These are phyloP conservation scores for Cyberlindnera suaveolens DNA, from an alignment of 805 yeast species.

Conservation along the genomic window DNA sequence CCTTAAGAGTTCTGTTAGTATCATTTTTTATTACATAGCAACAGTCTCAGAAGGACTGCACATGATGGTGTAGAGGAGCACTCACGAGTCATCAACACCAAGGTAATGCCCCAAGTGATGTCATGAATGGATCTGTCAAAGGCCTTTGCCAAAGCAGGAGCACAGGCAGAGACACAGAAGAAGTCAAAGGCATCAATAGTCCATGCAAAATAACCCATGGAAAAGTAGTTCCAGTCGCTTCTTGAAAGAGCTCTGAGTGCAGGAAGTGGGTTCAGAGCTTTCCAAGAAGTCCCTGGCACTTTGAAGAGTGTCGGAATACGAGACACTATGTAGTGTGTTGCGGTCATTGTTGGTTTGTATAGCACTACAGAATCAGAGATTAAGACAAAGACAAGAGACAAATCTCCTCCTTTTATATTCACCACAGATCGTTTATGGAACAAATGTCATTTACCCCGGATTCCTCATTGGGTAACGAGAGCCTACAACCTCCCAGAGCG, in stretches of 20 bases:
- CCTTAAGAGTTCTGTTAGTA: no score
- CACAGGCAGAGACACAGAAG: conserved; percentile 55
- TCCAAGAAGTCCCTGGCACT: conserved; percentile 21
- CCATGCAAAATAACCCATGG: conserved; percentile 61
- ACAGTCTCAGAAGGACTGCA: no score
- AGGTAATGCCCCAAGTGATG: conserved; percentile 68
- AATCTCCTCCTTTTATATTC: no score
- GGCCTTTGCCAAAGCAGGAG: conserved; percentile 41
- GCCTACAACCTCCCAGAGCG: neutral
- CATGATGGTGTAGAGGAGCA: neutral
- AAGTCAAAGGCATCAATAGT: conserved; percentile 70
- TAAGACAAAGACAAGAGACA: neutral
- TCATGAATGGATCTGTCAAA: conserved; percentile 39
- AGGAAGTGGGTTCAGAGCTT: conserved; percentile 37
- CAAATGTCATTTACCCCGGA: neutral
- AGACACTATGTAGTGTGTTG: conserved; percentile 16
- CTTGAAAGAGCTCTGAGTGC: conserved; percentile 31
- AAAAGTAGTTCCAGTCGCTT: conserved; percentile 51
- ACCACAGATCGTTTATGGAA: no score
- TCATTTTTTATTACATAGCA: no score
- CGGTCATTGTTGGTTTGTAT: neutral
- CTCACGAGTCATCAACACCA: conserved; percentile 58
- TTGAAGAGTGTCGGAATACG: conserved; percentile 24
- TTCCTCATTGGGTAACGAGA: neutral
- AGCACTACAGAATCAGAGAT: neutral